Conservation (phyloP, 2,329 filamentous ascomycete genomes). For the Pleomassaria siparia region DNA sequence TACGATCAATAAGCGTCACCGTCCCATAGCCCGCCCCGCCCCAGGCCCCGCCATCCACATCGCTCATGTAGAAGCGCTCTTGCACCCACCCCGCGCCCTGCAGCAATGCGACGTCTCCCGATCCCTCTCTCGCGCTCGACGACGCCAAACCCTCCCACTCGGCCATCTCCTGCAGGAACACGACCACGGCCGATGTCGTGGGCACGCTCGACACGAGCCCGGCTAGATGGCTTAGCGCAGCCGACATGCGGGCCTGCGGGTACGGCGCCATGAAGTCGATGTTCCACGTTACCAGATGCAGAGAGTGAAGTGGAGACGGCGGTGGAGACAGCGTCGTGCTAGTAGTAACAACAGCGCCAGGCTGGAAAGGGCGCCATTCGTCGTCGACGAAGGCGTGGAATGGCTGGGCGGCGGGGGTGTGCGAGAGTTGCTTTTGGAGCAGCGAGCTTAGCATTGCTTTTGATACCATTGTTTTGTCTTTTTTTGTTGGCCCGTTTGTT, state of each 20-base stretch:
- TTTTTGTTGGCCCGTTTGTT: not conserved
- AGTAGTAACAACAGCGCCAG: not conserved
- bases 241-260: conserved; percentile 42
- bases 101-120: conserved; percentile 17
- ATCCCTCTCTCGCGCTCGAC: conserved; percentile 22
- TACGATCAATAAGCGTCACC: conserved; percentile 51
- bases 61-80: conserved; percentile 51
- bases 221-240: conserved; percentile 43
- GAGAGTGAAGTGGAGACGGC: not conserved
- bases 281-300: conserved; percentile 46
- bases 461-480: conserved; percentile 7
- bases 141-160: conserved; percentile 15
- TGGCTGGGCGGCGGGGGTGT: conserved; percentile 6
- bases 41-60: conserved; percentile 49
- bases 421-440: conserved; percentile 14
- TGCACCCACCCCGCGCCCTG: conserved; percentile 47
- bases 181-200: conserved; percentile 35
- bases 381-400: conserved; percentile 12
- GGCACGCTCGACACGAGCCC: conserved; percentile 20
- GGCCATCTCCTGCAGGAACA: conserved; percentile 56
- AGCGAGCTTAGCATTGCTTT: conserved; percentile 12
- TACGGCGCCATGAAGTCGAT: conserved; percentile 49
- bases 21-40: conserved; percentile 52
- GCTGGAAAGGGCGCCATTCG: conserved; percentile 3
- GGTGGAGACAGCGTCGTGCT: not conserved